A percentile compares a stretch with the other conserved stretches of the same genome.
These are phyloP conservation scores for Cornus controversa DNA, from an alignment of 148 eudicot species.

Conservation along the genomic window DNA sequence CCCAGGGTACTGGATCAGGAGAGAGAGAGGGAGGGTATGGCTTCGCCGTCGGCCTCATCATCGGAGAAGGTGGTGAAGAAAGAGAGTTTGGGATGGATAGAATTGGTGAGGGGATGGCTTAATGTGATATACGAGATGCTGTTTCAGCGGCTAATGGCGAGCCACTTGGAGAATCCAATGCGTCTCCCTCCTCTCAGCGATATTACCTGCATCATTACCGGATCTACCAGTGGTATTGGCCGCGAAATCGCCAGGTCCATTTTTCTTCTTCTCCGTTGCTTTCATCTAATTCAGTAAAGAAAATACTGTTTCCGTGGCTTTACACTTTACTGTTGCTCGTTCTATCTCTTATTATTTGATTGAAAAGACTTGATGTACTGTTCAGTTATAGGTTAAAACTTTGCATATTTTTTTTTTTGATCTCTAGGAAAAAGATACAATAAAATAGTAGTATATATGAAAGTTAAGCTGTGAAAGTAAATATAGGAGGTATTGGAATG, in stretches of 20 bases:
- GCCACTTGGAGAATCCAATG: constrained; percentile 77
- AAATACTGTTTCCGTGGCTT: background rate
- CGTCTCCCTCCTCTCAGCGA: constrained; percentile 77
- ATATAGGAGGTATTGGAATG: too few species aligned
- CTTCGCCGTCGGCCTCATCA: background rate
- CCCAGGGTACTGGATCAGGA: background rate
- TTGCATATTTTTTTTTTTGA: too few species aligned
- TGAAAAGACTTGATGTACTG: too few species aligned
- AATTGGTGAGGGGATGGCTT: constrained; percentile 81
- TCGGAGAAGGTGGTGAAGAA: background rate
- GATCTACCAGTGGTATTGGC: constrained; percentile 91
- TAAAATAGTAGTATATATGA: too few species aligned
- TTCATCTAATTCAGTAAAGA: background rate
- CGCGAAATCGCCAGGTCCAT: constrained; percentile 73
- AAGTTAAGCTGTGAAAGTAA: too few species aligned
- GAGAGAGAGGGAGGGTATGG: background rate
- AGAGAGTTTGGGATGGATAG: constrained; percentile 78
- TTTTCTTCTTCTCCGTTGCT: background rate
- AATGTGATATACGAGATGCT: constrained; percentile 66
- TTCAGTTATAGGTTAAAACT: too few species aligned
- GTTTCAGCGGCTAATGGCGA: constrained; percentile 78
- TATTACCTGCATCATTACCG: constrained; percentile 76
- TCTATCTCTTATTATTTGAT: too few species aligned
- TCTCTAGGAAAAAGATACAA: too few species aligned
- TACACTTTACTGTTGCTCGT: background rate